Base-by-base conservation (phyloP, 2,329 filamentous ascomycete genomes). In the Fusarium sp. region DNA sequence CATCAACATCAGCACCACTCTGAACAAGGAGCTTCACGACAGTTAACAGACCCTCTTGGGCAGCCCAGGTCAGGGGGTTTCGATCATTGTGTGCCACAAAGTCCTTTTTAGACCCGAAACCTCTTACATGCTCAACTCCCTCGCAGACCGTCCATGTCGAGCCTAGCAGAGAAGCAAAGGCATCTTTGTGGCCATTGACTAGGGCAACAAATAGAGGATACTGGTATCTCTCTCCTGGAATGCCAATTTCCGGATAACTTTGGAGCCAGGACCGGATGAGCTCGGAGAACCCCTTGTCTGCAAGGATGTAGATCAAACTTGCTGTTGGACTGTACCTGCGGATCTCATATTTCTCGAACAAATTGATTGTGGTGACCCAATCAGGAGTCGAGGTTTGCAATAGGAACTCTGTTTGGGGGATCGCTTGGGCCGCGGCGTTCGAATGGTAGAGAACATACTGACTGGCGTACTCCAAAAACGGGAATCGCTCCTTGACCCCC, bases 171-270 rank as follows among this genome's bases (percentile, higher is more conserved):
- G 66, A 34, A 9, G 24, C 0, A 0, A 71, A 29, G 2, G 69
- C 68, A 0, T 34, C 24, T 1, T 57, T 62, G 3, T 75, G 2
- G 0, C 59, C 66, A 6, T 29, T 69, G 2, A 65, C 72, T 6
- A 76, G 22, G 0, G 77, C 76, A 2, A 72, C 73, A 42, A 72
- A 65, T 0, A 78, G 35, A 0, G 76, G 74, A 1, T 11, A 22
- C 0, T n/a, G 10, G 1, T 76, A 76, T 50, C 67, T 59, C 1
- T 69, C 75, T 11, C 16, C 18, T 1, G 16, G 8, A 0, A n/a
- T 16, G 20, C 66, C 0, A 13, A 62, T n/a, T 0, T 4, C 0
- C 1, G 67, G 1, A 5, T 56, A 11, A 0, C 2, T 0, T 8
- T 29, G 2, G 0, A 58, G 9, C 0, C 1, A 11, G 0, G 2